A percentile compares a stretch with the other conserved stretches of the same genome.
These are phyloP conservation scores for Phytophthora constricta DNA, from an alignment of 352 stramenopile genomes.

Conservation along the genomic window DNA sequence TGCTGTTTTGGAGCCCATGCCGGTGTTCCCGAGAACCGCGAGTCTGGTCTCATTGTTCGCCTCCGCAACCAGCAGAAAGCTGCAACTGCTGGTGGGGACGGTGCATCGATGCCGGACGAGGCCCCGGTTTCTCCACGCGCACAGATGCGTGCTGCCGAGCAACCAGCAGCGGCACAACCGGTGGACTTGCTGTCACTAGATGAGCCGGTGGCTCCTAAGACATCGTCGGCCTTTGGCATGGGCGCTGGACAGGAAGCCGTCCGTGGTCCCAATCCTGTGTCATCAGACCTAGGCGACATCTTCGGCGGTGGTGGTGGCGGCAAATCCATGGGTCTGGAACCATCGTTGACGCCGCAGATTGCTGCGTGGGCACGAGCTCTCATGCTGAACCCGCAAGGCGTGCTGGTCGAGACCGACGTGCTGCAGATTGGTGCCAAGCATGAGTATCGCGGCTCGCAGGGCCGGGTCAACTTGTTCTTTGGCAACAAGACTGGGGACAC, in stretches of 20 bases:
- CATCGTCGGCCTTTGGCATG: slow-evolving; percentile 21
- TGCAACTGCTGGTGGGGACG: slow-evolving; percentile 25
- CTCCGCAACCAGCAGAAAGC: slow-evolving; percentile 79
- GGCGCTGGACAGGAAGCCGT: slow-evolving; percentile 41
- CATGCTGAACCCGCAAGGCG: slow-evolving; percentile 90
- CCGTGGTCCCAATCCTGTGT: slow-evolving; percentile 58
- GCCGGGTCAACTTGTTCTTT: slow-evolving; percentile 95
- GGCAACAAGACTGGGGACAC: slow-evolving; percentile 90
- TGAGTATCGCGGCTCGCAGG: slow-evolving; percentile 94
- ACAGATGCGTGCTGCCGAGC: slow-evolving; percentile 17
- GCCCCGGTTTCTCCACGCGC: slow-evolving; percentile 20
- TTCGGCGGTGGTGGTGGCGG: slow-evolving; percentile 41
- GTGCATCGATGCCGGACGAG: slow-evolving; percentile 18
- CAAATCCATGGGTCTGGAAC: slow-evolving; percentile 47
- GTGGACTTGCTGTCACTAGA: slow-evolving; percentile 63
- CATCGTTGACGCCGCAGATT: slow-evolving; percentile 53
- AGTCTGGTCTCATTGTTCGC: slow-evolving; percentile 71
- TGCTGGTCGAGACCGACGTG: slow-evolving; percentile 92
- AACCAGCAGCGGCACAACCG: slow-evolving; percentile 19
- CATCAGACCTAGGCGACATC: slow-evolving; percentile 53
- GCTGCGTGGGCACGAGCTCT: slow-evolving; percentile 85
- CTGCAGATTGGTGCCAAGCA: slow-evolving; percentile 97
- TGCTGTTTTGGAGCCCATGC: slow-evolving; percentile 97
- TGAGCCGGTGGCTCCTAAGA: slow-evolving; percentile 37
- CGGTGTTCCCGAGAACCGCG: slow-evolving; percentile 94